A percentile compares a stretch with the other conserved stretches of the same genome.
Evolutionary conservation across 225 moss, liverwort and hornwort species (phyloP).

Genomic region (Pseudoscleropodium purum): DNA sequence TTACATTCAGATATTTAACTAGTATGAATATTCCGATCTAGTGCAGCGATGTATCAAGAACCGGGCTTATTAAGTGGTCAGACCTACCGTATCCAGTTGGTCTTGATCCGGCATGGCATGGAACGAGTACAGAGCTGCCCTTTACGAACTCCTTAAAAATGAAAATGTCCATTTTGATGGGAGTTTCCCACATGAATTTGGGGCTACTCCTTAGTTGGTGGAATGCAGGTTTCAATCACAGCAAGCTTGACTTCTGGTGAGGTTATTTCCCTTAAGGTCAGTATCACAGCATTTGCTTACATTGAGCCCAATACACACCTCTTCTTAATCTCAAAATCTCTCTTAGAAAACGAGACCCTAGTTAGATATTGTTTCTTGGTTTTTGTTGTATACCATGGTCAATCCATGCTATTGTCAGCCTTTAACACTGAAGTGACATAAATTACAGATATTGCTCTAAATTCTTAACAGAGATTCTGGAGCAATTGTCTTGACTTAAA

Average conservation of each 20-base stretch:
- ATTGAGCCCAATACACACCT: not conserved
- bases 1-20: not conserved
- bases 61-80: constrained; percentile 57
- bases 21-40: not conserved
- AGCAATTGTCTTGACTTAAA: not conserved
- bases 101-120: constrained; percentile 94
- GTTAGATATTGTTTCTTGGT: not conserved
- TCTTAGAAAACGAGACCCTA: not conserved
- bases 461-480: not conserved
- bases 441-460: not conserved
- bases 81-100: constrained; percentile 74
- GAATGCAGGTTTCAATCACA: constrained; percentile 64
- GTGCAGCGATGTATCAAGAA: constrained; percentile 51
- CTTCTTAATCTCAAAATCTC: not conserved
- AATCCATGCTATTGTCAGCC: not conserved
- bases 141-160: constrained; percentile 94
- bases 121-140: constrained; percentile 69
- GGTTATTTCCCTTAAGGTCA: not conserved
- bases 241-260: constrained; percentile 73
- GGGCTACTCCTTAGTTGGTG: constrained; percentile 79
- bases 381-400: not conserved
- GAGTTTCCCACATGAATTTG: constrained; percentile 85
- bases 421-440: not conserved
- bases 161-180: constrained; percentile 98
- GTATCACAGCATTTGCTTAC: not conserved